These are phyloP conservation scores for Mycosarcoma mackinlayi DNA, from an alignment of 1,284 basidiomycete species.

Conservation along the genomic window DNA sequence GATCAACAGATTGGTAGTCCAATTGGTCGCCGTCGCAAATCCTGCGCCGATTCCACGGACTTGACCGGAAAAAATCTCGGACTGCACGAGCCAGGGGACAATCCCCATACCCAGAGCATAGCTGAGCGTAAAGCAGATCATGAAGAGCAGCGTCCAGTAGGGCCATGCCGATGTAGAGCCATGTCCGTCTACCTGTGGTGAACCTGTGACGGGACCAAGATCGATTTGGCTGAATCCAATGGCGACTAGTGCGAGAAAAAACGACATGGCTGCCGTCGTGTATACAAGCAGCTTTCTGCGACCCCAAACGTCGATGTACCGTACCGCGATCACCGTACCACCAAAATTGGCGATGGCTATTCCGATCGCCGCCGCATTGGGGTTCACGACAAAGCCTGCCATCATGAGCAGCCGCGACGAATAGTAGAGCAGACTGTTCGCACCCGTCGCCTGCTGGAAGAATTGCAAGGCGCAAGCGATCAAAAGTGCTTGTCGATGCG, in stretches of 20 bases:
- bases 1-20: constrained; percentile 48
- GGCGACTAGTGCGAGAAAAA: constrained; percentile 48
- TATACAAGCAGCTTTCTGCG: constrained; percentile 54
- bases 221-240: constrained; percentile 44
- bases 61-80: constrained; percentile 54
- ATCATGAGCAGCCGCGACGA: constrained; percentile 49
- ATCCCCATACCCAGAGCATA: constrained; percentile 62
- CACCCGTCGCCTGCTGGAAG: constrained; percentile 48
- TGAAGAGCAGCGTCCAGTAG: constrained; percentile 36
- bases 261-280: constrained; percentile 45
- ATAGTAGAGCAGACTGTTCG: constrained; percentile 55
- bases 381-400: constrained; percentile 58
- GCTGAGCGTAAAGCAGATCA: constrained; percentile 51
- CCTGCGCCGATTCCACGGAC: constrained; percentile 48
- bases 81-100: constrained; percentile 59
- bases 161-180: constrained; percentile 36
- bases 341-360: constrained; percentile 59
- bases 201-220: constrained; percentile 16
- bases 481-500: constrained; percentile 45
- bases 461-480: constrained; percentile 53
- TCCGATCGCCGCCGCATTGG: constrained; percentile 53
- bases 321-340: constrained; percentile 54
- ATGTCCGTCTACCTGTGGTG: neutral
- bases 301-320: constrained; percentile 54
- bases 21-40: constrained; percentile 54